Base-by-base conservation (phyloP, 257 asterid species). In the Plantago ovata region DNA sequence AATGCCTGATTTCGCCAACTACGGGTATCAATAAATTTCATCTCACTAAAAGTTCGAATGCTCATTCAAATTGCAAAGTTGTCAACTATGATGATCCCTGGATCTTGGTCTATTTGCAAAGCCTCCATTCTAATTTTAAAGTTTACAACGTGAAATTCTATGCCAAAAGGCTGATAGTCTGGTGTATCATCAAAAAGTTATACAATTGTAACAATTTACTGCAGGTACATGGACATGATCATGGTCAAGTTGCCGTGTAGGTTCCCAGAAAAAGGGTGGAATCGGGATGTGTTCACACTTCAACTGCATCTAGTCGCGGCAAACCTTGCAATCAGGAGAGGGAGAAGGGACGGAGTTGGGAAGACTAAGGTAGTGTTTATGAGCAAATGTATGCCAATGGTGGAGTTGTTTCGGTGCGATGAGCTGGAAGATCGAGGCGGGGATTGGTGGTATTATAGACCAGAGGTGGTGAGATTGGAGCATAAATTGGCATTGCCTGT, bases 401-500 rank as follows among this genome's bases (percentile, higher is more conserved):
- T 77, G 56, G 98, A 90, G 60, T 13, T 90, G 60, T 90, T 90
- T 68, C 69, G 87, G 63, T 90, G 98, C 24, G 87, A 83, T 44
- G 98, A 87, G 19, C 41, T 71, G 78, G 73, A 66, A 73, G 58
- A n/a, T 64, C 76, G 69, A 55, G 95, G 82, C 41, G 96, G 89
- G 20, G 84, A 90, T 24, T 86, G 98, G 98, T 90, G 95, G 98
- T 64, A 70, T 51, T 87, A 72, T 64, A 66, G 66, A 71, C 74
- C 84, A 42, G 82, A 86, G 21, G 64, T 70, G 61, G 53, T 22
- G 55, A 70, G 79, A 63, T 67, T 90, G 72, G 79, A 69, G 64
- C 81, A 74, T 21, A 90, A 90, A 57, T 75, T 87, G 52, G 38
- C 69, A 0, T 14, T 90, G 85, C 96, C 98, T 3, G 53, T 90